Base-by-base conservation (phyloP, 768 basidiomycete genomes). In the Tubosaeta sp. region DNA sequence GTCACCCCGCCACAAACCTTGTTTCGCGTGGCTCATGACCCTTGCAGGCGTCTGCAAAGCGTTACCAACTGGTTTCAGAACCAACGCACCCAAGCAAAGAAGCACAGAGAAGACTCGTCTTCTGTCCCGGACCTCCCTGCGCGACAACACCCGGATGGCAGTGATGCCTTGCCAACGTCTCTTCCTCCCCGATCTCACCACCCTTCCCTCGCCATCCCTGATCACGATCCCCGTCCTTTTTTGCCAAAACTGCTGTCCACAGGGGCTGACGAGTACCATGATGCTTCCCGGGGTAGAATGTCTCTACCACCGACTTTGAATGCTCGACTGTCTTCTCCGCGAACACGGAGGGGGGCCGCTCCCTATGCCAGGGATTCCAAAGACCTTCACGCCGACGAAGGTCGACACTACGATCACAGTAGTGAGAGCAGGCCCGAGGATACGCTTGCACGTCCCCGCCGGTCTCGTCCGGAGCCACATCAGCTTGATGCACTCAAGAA, bases 1-100 rank as follows among this genome's bases (percentile, higher is more conserved):
- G 88, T 77, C 52, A 45, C 61, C 57, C 46, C 42, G 38, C 14
- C 36, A n/a, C 31, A 32, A 54, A 46, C 46, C 38, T 53, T 54
- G 34, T 56, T 43, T 49, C 46, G 6, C 41, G 44, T 53, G 58
- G 60, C 63, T 70, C 48, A 71, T 48, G 21, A 39, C 55, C 64
- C 61, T 65, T 59, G 66, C 55, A 90, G 88, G 86, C 84, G 80
- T 56, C 78, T 85, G 69, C 82, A 87, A 69, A 86, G 82, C 50
- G 82, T 90, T 51, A 88, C 84, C 2, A 89, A 90, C 63, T 90
- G 88, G 89, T 90, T 90, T 66, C 87, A 90, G 74, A 88, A 89
- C 61, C 87, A 90, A 62, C 86, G 86, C 59, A 87, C 82, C 65
- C 77, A 84, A 56, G 81, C 85, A 29, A 86, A 84, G 73, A 86